These are phyloP conservation scores for Puya raimondii DNA, from an alignment of 176 grass and related monocot species.

Conservation along the genomic window DNA sequence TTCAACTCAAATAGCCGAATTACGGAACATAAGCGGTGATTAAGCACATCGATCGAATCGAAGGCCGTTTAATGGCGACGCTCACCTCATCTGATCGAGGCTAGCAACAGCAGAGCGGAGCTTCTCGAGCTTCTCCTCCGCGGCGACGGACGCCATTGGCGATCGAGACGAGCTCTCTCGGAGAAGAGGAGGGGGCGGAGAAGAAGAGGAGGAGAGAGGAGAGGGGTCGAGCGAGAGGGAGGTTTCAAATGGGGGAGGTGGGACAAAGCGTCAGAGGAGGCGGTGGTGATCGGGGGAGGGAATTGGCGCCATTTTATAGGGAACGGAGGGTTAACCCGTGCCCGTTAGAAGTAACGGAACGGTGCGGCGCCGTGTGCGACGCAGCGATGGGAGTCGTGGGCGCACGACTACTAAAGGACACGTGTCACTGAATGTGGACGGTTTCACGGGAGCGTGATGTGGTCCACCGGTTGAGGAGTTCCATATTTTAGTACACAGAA, in stretches of 20 bases:
- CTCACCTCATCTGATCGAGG: constrained; percentile 81
- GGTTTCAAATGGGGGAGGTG: too few species aligned
- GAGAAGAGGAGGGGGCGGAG: neutral
- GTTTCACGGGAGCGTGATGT: too few species aligned
- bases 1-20: neutral
- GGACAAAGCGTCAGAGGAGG: constrained; percentile 20
- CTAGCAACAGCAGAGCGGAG: constrained; percentile 42
- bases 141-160: constrained; percentile 30
- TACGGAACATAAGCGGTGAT: constrained; percentile 7
- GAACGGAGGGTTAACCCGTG: too few species aligned
- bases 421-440: too few species aligned
- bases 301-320: neutral
- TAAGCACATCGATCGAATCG: constrained; percentile 2
- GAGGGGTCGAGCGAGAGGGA: constrained; percentile 28
- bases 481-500: too few species aligned
- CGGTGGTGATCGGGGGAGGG: constrained; percentile 1
- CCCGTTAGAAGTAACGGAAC: too few species aligned
- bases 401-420: too few species aligned
- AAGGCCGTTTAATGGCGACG: neutral
- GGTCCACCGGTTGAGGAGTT: too few species aligned
- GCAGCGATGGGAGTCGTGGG: too few species aligned
- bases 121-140: constrained; percentile 49
- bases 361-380: too few species aligned
- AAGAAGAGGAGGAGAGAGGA: constrained; percentile 14
- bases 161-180: neutral